A percentile compares a stretch with the other conserved stretches of the same genome.
phyloP scores from a whole-genome alignment of 805 yeast species.

The Kazachstania kunashirensis region DNA sequence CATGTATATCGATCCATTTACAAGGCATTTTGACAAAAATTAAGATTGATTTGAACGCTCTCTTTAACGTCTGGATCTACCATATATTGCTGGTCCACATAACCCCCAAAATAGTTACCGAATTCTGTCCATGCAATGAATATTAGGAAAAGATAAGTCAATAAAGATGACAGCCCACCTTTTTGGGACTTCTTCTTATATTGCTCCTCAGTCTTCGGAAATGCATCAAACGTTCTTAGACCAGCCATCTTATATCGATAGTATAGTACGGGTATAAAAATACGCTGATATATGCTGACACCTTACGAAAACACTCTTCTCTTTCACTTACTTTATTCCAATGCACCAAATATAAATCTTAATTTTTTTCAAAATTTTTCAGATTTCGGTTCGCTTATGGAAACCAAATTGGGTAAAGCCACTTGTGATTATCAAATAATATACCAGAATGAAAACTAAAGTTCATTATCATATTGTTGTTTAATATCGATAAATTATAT shows the following conservation, averaged over 20 bases:
- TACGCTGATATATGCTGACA: too few species aligned
- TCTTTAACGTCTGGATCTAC: slow-evolving; percentile 57
- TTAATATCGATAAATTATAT: too few species aligned
- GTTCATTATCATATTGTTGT: too few species aligned
- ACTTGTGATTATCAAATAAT: too few species aligned
- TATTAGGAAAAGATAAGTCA: slow-evolving; percentile 51
- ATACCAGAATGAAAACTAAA: too few species aligned
- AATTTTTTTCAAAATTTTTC: too few species aligned
- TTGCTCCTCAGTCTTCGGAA: slow-evolving; percentile 60
- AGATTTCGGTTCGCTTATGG: too few species aligned
- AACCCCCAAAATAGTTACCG: slow-evolving; percentile 79
- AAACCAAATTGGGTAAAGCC: too few species aligned
- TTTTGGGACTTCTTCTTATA: slow-evolving; percentile 65
- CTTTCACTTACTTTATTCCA: too few species aligned
- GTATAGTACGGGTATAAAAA: too few species aligned
- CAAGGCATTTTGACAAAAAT: slow-evolving; percentile 80
- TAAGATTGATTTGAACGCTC: slow-evolving; percentile 62
- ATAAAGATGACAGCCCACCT: slow-evolving; percentile 65
- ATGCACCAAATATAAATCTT: too few species aligned
- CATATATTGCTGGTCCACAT: slow-evolving; percentile 62
- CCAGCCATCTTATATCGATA: slow-evolving; percentile 19
- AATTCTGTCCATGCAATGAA: slow-evolving; percentile 75
- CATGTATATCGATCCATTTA: slow-evolving; percentile 60
- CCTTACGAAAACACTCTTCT: too few species aligned
- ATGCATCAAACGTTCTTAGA: slow-evolving; percentile 58